Base-by-base conservation (phyloP, 2,329 filamentous ascomycete genomes). In the Nemania sp. region DNA sequence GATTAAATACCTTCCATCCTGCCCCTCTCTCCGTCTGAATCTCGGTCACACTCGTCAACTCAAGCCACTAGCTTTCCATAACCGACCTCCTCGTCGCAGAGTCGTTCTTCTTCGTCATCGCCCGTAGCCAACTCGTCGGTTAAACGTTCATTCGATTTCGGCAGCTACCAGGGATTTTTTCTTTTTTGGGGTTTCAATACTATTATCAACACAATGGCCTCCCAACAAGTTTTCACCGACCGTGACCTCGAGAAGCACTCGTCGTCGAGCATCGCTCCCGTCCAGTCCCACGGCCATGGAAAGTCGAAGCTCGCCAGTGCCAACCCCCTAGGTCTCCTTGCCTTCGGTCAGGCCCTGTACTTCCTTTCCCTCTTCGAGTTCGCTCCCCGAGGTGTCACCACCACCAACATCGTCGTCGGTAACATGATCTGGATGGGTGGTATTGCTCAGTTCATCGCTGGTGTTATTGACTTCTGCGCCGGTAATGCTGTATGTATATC, bases 341-440 rank as follows among this genome's bases (percentile, higher is more conserved):
- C 79, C 53, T 81, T 81, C 68, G 79, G 77, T 1, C 79, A 79
- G 38, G 76, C 77, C 72, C 65, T 74, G 10, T 74, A 73, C 67
- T 72, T 73, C 64, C 64, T 74, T 53, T 70, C 70, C 29, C 66
- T 74, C 13, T 71, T 74, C 51, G 70, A 71, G 67, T 71, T 73
- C 47, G 57, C 68, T 57, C 73, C 73, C 20, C 66, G 66, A 49
- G 73, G 72, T 11, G 69, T 74, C 49, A 66, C 61, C 0, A 65
- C 65, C 43, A 73, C 68, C 62, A 74, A 74, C 66, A 73, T 80
- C 38, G 70, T 79, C n/a, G 73, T 80, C 29, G 77, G 76, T 38
- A 77, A 78, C 64, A 72, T 80, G 64, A 76, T 80, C 20, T 80
- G 79, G 73, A 79, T 80, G 64, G 79, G 79, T 20, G 79, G 79